Evolutionary conservation across 192 early-diverging fungal species (phyloP).

Genomic region (Podila verticillata): DNA sequence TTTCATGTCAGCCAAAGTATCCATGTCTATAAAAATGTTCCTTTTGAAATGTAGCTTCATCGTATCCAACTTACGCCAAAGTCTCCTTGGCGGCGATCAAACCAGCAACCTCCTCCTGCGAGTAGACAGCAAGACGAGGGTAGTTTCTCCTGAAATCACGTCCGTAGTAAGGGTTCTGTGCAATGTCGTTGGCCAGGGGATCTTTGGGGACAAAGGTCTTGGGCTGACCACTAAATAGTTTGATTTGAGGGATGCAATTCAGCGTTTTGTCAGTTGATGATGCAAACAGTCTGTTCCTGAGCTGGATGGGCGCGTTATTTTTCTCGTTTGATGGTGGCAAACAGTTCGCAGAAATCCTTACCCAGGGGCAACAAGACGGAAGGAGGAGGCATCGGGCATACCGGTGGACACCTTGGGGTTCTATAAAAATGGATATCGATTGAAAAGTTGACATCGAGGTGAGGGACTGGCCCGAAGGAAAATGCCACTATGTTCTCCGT

Average conservation of each 20-base stretch:
- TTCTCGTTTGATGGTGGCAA: not conserved
- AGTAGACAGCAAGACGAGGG: conserved; percentile 86
- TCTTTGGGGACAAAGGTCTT: conserved; percentile 62
- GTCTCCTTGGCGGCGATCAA: conserved; percentile 60
- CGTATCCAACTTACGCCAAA: conserved; percentile 20
- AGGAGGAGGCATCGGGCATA: conserved; percentile 72
- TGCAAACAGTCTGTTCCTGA: not conserved
- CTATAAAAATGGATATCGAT: conserved; percentile 29
- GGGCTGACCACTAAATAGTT: conserved; percentile 49
- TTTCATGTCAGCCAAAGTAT: not conserved
- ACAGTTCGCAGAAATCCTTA: conserved; percentile 21
- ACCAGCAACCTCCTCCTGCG: conserved; percentile 77
- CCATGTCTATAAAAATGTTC: no score
- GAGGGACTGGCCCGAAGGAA: not conserved
- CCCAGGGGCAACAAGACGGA: conserved; percentile 75
- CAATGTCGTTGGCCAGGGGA: conserved; percentile 71
- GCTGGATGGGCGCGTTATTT: not conserved
- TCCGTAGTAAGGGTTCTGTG: conserved; percentile 90
- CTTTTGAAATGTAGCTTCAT: not conserved
- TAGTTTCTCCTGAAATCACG: conserved; percentile 93
- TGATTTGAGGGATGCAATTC: conserved; percentile 46
- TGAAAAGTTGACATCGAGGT: not conserved
- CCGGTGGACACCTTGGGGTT: conserved; percentile 72
- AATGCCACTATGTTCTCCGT: no score
- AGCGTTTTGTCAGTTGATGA: not conserved